Evolutionary conservation across 306 rosid species (phyloP), one percentile per base, ranked within the genome.

Genomic region (Senna siamea): DNA sequence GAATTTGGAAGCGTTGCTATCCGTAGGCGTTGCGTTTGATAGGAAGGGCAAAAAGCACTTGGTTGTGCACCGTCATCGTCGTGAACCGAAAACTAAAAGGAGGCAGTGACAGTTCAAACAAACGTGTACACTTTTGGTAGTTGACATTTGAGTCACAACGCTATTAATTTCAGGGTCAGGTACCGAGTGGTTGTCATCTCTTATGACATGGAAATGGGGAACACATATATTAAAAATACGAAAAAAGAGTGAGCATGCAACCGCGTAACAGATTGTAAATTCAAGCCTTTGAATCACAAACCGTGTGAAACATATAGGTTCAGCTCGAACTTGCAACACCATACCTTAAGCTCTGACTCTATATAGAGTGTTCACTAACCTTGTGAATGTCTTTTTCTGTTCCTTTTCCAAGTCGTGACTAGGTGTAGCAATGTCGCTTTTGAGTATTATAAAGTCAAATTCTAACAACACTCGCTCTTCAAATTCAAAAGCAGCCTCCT

Each of bases 361-460:
- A n/a, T n/a, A n/a, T n/a, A n/a, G n/a, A n/a, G n/a, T n/a, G n/a
- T n/a, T n/a, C n/a, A n/a, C n/a, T n/a, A 47, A 48, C 50, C 19
- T 8, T 38, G 11, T 2, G 9, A 2, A 8, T 64, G 71, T 2
- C n/a, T 46, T 17, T 10, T 22, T 34, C 46, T 80, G 38, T 37
- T 22, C 43, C 17, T 66, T 44, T 58, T 44, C 60, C 57, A 1
- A 26, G 69, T 74, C 52, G 71, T 2, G 46, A 26, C 30, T 26
- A 1, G 30, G 30, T 26, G 30, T 37, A 40, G 69, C 51, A 63
- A 9, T 18, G 20, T 5, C 9, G 23, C 23, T 72, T 63, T 54
- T 54, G 17, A 56, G 22, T 37, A 17, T 26, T 32, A 8, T 18
- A 77, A 85, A 85, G 89, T 89, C 97, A 83, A 87, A 76, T 63